These are phyloP conservation scores for Dactylellina cionopaga DNA, from an alignment of 2,329 filamentous ascomycete species.

Conservation along the genomic window DNA sequence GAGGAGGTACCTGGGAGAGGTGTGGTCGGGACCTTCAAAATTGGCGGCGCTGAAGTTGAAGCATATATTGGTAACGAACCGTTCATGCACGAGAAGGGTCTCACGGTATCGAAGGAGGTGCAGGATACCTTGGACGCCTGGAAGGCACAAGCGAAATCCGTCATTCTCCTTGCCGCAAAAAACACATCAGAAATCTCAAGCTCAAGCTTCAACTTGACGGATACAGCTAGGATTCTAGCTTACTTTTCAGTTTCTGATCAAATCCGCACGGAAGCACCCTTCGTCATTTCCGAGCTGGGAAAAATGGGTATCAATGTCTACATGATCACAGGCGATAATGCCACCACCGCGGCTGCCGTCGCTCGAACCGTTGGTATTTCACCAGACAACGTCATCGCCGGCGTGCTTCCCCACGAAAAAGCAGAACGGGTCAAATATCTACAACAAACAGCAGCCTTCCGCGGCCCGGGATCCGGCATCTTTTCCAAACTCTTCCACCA, in stretches of 20 bases:
- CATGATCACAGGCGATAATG: conserved; percentile 94
- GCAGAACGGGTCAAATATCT: conserved; percentile 74
- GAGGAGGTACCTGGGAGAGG: conserved; percentile 78
- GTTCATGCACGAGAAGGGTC: conserved; percentile 67
- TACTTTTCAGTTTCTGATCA: conserved; percentile 83
- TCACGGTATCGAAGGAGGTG: conserved; percentile 25
- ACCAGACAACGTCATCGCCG: conserved; percentile 78
- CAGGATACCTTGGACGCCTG: conserved; percentile 61
- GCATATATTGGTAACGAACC: conserved; percentile 78
- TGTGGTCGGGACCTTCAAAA: conserved; percentile 68
- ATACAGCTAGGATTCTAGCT: conserved; percentile 65
- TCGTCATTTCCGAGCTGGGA: conserved; percentile 73
- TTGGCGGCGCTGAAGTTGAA: conserved; percentile 61
- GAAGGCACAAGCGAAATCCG: conserved; percentile 72
- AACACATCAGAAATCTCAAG: background rate
- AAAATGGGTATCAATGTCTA: conserved; percentile 77
- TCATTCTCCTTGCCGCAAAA: conserved; percentile 61
- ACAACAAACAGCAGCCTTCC: conserved; percentile 62
- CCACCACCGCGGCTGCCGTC: conserved; percentile 82
- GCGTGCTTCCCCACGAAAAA: conserved; percentile 86
- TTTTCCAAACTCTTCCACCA: conserved; percentile 36
- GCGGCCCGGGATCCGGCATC: conserved; percentile 12
- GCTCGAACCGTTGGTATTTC: conserved; percentile 79
- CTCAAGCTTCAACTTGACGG: conserved; percentile 55
- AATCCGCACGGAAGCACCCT: conserved; percentile 76